Evolutionary conservation across 2,329 filamentous ascomycete genomes (phyloP), one percentile per base, ranked within the genome.

Genomic region (Exophiala viscosa): DNA sequence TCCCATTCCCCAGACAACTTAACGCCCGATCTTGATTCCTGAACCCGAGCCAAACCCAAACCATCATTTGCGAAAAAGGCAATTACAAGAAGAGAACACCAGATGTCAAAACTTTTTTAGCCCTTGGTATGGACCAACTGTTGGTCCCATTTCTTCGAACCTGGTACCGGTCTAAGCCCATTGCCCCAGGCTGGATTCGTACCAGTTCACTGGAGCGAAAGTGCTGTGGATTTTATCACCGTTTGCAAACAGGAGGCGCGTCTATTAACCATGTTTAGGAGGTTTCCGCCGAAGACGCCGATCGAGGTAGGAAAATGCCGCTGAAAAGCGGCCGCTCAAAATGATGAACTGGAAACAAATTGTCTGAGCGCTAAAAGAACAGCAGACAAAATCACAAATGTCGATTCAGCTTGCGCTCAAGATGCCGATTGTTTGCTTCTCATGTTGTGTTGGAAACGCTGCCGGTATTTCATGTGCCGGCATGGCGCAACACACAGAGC

Each of bases 361-460:
- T 52, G 56, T 52, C 54, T 49, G 43, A 45, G 48, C 58, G 57
- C 60, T 62, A 47, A 58, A 58, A 61, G 50, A 58, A 60, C 54
- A 59, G 55, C 57, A 63, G 44, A 58, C 50, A 50, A 52, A 55
- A 52, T 49, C 35, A 54, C 54, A 46, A 23, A 50, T 47, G 43
- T 46, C 40, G 44, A 45, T 28, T 42, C 47, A 31, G 43, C 48
- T 36, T 34, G 46, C 45, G 48, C 43, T 38, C 39, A 48, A 52
- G 43, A 32, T 23, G 41, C 45, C 44, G 44, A 31, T 47, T 31
- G 20, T 43, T 44, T 38, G 42, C 50, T 32, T 43, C 41, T 38
- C 17, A 32, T 40, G 13, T 15, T 38, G 23, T 31, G 35, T 50
- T 20, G n/a, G n/a, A n/a, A n/a, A n/a, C 15, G 31, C 36, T 35